These are phyloP conservation scores for Moesziomyces parantarcticus DNA, from an alignment of 1,284 basidiomycete species.

Conservation along the genomic window DNA sequence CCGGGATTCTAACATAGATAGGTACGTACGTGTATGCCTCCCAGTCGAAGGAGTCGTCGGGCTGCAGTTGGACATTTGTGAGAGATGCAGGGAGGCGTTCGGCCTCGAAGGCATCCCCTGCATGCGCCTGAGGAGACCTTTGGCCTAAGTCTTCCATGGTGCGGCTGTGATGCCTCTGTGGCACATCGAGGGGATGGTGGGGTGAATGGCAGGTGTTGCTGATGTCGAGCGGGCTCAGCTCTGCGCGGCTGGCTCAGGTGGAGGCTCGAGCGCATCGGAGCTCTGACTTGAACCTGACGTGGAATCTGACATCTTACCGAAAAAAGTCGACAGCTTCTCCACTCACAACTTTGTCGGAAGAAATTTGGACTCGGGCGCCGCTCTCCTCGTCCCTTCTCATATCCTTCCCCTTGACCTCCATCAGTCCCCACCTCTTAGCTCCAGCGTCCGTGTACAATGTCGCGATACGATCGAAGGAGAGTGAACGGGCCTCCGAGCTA, in stretches of 20 bases:
- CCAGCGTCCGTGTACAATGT: conserved; percentile 10
- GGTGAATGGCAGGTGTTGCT: background rate
- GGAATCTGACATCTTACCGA: conserved; percentile 9
- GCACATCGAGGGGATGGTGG: background rate
- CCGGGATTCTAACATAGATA: background rate
- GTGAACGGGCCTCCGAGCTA: conserved; percentile 43
- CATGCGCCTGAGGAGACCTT: background rate
- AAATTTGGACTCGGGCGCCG: background rate
- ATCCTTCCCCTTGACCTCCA: background rate
- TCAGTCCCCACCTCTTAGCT: background rate
- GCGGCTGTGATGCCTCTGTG: background rate
- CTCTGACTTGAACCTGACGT: background rate
- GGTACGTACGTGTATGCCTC: conserved; percentile 52
- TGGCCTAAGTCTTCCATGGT: conserved; percentile 17
- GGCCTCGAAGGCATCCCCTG: conserved; percentile 1
- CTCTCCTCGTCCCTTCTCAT: conserved; percentile 5
- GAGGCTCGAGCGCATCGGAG: conserved; percentile 29
- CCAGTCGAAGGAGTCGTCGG: conserved; percentile 57
- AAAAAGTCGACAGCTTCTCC: conserved; percentile 14
- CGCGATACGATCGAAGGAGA: conserved; percentile 37
- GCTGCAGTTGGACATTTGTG: conserved; percentile 13
- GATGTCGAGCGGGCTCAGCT: background rate
- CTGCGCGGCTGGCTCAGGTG: conserved; percentile 11
- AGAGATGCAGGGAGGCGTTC: conserved; percentile 6
- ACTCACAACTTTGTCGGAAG: conserved; percentile 11